These are phyloP conservation scores for Psilocybe cyanescens DNA, from an alignment of 768 basidiomycete species.

Conservation along the genomic window DNA sequence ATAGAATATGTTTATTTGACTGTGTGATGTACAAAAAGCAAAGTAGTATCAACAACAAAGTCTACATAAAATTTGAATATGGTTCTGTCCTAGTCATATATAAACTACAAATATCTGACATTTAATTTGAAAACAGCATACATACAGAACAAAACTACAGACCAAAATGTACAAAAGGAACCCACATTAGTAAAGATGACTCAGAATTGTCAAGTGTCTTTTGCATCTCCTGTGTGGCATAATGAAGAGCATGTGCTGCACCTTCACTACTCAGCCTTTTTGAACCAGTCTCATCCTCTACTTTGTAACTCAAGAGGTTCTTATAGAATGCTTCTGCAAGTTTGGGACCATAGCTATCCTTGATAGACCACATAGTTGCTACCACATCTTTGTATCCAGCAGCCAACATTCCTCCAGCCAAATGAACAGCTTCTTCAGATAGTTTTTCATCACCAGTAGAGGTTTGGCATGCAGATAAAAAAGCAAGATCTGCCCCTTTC, in stretches of 20 bases:
- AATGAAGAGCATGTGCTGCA: too few relatives aligned
- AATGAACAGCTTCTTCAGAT: slow-evolving; percentile 13
- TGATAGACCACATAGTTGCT: slow-evolving; percentile 20
- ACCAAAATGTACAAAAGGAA: not conserved
- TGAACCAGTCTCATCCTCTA: too few relatives aligned
- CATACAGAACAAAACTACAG: not conserved
- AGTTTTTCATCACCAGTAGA: not conserved
- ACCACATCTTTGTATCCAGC: slow-evolving; percentile 14
- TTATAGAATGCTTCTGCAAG: too few relatives aligned
- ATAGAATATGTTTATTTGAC: too few relatives aligned
- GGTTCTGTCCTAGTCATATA: too few relatives aligned
- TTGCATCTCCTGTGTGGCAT: not conserved
- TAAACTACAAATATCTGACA: too few relatives aligned
- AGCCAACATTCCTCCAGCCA: slow-evolving; percentile 16
- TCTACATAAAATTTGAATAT: too few relatives aligned
- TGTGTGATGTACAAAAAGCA: too few relatives aligned
- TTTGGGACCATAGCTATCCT: not conserved
- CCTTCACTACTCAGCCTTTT: too few relatives aligned
- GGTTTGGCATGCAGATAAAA: slow-evolving; percentile 7
- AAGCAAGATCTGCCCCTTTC: slow-evolving; percentile 8
- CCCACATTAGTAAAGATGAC: not conserved
- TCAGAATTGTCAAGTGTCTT: not conserved
- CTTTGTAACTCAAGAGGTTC: too few relatives aligned
- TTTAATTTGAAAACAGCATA: too few relatives aligned
- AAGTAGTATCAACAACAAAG: too few relatives aligned